These are phyloP conservation scores for Tulasnella sp. DNA, from an alignment of 768 basidiomycete species.

Conservation along the genomic window DNA sequence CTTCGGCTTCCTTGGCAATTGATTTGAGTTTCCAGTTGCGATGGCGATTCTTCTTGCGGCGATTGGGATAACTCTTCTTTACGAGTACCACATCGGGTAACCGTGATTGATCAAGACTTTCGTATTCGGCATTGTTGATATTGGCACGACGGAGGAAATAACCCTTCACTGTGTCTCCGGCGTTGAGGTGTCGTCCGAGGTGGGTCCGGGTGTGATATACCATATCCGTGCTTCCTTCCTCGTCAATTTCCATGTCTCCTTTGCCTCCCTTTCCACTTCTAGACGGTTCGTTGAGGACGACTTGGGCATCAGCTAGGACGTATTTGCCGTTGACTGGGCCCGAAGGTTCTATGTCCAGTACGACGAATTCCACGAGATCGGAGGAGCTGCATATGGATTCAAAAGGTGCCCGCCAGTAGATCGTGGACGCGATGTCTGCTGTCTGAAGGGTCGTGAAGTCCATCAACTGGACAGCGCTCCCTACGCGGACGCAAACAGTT, in stretches of 20 bases:
- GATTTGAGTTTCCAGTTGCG: slow-evolving; percentile 81
- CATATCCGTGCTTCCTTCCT: slow-evolving; percentile 51
- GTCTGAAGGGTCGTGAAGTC: slow-evolving; percentile 79
- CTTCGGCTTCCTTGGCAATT: slow-evolving; percentile 85
- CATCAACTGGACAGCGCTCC: slow-evolving; percentile 80
- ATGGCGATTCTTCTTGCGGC: slow-evolving; percentile 78
- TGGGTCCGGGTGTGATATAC: slow-evolving; percentile 96
- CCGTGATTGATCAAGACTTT: slow-evolving; percentile 44
- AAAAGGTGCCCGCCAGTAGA: slow-evolving; percentile 91
- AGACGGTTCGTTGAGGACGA: slow-evolving; percentile 73
- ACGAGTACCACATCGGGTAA: slow-evolving; percentile 89
- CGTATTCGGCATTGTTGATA: slow-evolving; percentile 84
- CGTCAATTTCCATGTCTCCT: slow-evolving; percentile 39
- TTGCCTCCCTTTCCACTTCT: slow-evolving; percentile 25
- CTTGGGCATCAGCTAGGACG: slow-evolving; percentile 80
- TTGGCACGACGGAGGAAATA: slow-evolving; percentile 82
- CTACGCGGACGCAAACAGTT: slow-evolving; percentile 79
- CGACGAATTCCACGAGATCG: slow-evolving; percentile 88
- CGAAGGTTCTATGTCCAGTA: slow-evolving; percentile 87
- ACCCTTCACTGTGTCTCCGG: slow-evolving; percentile 86
- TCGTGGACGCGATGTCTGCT: slow-evolving; percentile 60
- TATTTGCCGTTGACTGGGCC: slow-evolving; percentile 58
- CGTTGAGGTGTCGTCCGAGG: slow-evolving; percentile 84
- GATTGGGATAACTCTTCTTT: slow-evolving; percentile 89
- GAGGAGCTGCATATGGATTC: slow-evolving; percentile 66